Conservation (phyloP, 148 eudicot genomes). For the Rhododendron vialii region DNA sequence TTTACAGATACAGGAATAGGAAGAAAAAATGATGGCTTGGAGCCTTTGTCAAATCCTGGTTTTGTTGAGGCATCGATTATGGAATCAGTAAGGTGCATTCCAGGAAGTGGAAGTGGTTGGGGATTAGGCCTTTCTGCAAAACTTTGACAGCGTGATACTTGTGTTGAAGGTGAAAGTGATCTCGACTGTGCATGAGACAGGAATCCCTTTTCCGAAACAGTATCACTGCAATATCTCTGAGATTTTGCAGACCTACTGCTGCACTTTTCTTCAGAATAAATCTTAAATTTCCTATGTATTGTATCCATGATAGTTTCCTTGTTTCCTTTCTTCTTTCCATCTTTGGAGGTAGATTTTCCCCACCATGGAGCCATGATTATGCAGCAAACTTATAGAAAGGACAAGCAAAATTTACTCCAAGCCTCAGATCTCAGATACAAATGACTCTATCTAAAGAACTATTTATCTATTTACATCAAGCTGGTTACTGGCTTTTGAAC, state of each 20-base stretch:
- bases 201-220: conserved; percentile 28
- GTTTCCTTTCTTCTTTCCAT: conserved; percentile 29
- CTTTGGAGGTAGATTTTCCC: conserved; percentile 45
- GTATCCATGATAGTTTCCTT: conserved; percentile 28
- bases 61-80: conserved; percentile 16
- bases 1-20: conserved; percentile 21
- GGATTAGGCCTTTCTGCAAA: conserved; percentile 22
- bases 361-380: conserved; percentile 41
- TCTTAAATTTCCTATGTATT: conserved; percentile 31
- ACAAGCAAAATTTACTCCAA: neutral
- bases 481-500: neutral
- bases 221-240: conserved; percentile 18
- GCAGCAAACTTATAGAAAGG: neutral
- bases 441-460: neutral
- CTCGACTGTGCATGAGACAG: conserved; percentile 17
- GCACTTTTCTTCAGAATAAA: conserved; percentile 24
- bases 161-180: conserved; percentile 29
- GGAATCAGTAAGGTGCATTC: conserved; percentile 9
- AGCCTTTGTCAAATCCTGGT: conserved; percentile 9
- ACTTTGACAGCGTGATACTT: conserved; percentile 34
- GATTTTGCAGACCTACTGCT: conserved; percentile 13
- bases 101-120: conserved; percentile 30
- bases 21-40: conserved; percentile 15
- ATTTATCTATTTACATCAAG: neutral
- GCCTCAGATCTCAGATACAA: neutral